These are phyloP conservation scores for Brassica juncea DNA, from an alignment of 345 rosid genomes.

Conservation along the genomic window DNA sequence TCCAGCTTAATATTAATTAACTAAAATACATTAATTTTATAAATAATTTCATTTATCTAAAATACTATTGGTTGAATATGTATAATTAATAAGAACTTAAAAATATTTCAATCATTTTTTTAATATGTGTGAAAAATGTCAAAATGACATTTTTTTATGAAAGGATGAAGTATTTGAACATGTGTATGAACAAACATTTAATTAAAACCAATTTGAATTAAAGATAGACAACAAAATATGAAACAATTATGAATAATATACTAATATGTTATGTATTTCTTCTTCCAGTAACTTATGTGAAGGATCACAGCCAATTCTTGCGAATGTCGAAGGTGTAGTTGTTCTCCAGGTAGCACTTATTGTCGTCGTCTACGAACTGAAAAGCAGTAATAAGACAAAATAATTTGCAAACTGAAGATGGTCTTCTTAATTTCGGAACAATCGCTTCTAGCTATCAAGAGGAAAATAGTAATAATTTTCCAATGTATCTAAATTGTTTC, in stretches of 20 bases:
- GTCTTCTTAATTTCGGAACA: not conserved
- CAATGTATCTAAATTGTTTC: not conserved
- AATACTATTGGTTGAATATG: no score
- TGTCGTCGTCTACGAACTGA: constrained; percentile 77
- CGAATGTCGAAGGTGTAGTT: constrained; percentile 74
- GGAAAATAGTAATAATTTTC: not conserved
- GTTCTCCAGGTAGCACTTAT: constrained; percentile 76
- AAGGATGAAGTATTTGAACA: no score
- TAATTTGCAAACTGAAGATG: not conserved
- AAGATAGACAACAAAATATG: not conserved
- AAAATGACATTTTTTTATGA: no score
- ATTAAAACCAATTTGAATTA: not conserved
- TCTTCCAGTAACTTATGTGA: constrained; percentile 8
- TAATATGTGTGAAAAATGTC: no score
- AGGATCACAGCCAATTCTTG: constrained; percentile 53
- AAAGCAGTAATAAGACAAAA: not conserved
- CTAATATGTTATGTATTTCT: not conserved
- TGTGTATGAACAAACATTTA: not conserved
- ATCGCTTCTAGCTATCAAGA: not conserved
- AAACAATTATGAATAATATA: not conserved
- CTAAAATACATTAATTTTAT: no score
- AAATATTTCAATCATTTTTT: no score
- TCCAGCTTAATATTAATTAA: no score
- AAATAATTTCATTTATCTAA: no score
- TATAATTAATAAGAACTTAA: no score